Percentiles rank a stretch among this genome's conserved stretches.
These are phyloP conservation scores for Triglochin maritima DNA, from an alignment of 106 monocot genomes.

Conservation along the genomic window DNA sequence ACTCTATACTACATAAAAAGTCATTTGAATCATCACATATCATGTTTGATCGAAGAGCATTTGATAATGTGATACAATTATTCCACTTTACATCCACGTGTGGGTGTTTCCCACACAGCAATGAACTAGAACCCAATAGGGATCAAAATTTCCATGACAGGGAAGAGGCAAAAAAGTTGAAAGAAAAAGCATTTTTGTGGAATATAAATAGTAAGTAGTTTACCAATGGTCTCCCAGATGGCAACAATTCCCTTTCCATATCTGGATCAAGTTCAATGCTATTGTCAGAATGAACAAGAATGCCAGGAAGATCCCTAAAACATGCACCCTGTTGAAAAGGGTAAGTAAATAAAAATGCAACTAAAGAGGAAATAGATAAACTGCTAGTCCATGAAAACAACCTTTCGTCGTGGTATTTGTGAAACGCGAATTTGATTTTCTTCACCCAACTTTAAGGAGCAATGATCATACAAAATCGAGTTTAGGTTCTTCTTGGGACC, in stretches of 20 bases:
- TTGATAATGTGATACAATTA: too few relatives aligned
- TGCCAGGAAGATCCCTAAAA: slow-evolving; percentile 77
- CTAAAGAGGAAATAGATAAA: background rate
- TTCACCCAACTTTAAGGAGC: slow-evolving; percentile 29
- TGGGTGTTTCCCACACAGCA: too few relatives aligned
- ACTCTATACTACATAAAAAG: too few relatives aligned
- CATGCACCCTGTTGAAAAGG: slow-evolving; percentile 59
- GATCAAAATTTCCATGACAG: background rate
- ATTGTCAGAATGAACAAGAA: slow-evolving; percentile 54
- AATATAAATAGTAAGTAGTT: background rate
- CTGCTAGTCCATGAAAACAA: slow-evolving; percentile 1
- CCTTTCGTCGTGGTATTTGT: slow-evolving; percentile 75
- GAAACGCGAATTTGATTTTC: slow-evolving; percentile 63
- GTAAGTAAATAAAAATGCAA: background rate
- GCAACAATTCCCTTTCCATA: slow-evolving; percentile 38
- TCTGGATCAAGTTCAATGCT: slow-evolving; percentile 43
- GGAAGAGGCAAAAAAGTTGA: background rate
- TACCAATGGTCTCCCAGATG: slow-evolving; percentile 77
- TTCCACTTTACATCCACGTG: too few relatives aligned
- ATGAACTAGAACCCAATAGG: too few relatives aligned
- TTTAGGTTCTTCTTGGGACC: slow-evolving; percentile 8
- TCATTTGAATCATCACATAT: too few relatives aligned
- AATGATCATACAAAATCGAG: slow-evolving; percentile 57
- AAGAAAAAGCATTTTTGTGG: background rate
- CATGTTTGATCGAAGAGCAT: too few relatives aligned